Evolutionary conservation across 768 basidiomycete genomes (phyloP), one percentile per base, ranked within the genome.

Genomic region (Neoboletus brunneissimus): DNA sequence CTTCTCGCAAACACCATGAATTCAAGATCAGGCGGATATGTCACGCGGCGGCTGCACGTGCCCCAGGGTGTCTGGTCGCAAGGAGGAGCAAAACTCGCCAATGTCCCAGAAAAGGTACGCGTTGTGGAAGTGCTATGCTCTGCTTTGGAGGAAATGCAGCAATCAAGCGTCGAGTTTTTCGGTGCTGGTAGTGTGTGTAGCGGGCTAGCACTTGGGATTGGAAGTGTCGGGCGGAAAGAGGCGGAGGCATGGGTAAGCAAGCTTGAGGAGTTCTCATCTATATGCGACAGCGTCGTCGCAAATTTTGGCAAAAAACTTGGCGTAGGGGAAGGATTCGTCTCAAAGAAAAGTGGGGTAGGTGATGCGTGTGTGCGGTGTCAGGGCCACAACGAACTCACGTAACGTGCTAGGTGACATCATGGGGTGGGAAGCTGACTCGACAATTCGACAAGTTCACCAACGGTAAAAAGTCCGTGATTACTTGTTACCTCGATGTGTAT

Each of bases 21-120:
- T 37, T 85, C 84, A 37, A 78, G 80, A 57, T 84, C 88, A 5
- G 94, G 94, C n/a, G 92, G 91, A 32, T 95, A 94, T 70, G 77
- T 96, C 54, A 94, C 91, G 16, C 87, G 86, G 45, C 82, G 88
- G 45, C 72, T 96, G 61, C 93, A 94, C 71, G 89, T 96, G 29
- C 92, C 94, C 15, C 84, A 84, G 53, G 90, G 91, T 66, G 88
- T 94, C 23, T 96, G 94, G 94, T 89, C 90, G 43, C 89, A 92
- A 68, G 88, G 89, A 29, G 92, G 93, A 41, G 90, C 88, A 31
- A 94, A 94, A 70, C 80, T 97, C 48, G 76, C 77, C 35, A 93
- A 90, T 66, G 67, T 94, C 34, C 81, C 85, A 48, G 91, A 94
- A 64, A 95, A 97, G 73, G 84, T 94, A 42, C 85, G 89, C 38